Conservation (phyloP, 2,329 filamentous ascomycete genomes). For the Talaromyces albobiverticillius region DNA sequence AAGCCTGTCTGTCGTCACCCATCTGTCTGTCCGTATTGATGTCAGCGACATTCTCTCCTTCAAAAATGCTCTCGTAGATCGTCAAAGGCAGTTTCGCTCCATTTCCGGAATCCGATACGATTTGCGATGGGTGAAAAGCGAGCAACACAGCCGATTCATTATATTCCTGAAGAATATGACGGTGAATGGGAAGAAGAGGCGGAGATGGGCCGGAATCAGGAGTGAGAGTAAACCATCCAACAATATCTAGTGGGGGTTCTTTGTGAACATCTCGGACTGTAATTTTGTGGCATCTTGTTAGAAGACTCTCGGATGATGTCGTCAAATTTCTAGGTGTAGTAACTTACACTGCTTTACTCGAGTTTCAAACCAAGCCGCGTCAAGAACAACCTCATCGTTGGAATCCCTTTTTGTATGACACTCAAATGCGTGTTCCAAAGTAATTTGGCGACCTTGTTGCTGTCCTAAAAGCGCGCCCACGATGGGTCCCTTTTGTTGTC, state of each 20-base stretch:
- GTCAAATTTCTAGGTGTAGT: background rate
- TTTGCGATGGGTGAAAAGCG: constrained; percentile 71
- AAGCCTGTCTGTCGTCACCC: constrained; percentile 59
- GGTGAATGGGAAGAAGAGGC: constrained; percentile 69
- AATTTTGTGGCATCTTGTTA: background rate
- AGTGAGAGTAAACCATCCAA: constrained; percentile 88
- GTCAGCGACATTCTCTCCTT: constrained; percentile 61
- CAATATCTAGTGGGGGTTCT: constrained; percentile 74
- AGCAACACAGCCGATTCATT: constrained; percentile 88
- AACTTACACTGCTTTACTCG: constrained; percentile 80
- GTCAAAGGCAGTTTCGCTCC: constrained; percentile 84
- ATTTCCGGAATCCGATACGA: constrained; percentile 52
- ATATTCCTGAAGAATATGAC: constrained; percentile 68
- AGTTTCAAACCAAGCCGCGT: constrained; percentile 69
- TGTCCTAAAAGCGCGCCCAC: constrained; percentile 87
- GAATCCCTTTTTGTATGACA: constrained; percentile 57
- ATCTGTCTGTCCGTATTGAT: constrained; percentile 67
- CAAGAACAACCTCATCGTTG: constrained; percentile 60
- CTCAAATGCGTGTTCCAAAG: constrained; percentile 90
- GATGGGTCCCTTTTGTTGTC: constrained; percentile 71
- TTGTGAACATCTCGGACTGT: constrained; percentile 87
- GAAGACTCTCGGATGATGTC: constrained; percentile 11
- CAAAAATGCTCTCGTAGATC: constrained; percentile 81
- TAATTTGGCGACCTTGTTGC: constrained; percentile 85
- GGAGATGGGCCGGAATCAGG: constrained; percentile 67